Evolutionary conservation across 352 stramenopile species (phyloP), one percentile per base, ranked within the genome.

Genomic region (Pythium rhizo-oryzae): DNA sequence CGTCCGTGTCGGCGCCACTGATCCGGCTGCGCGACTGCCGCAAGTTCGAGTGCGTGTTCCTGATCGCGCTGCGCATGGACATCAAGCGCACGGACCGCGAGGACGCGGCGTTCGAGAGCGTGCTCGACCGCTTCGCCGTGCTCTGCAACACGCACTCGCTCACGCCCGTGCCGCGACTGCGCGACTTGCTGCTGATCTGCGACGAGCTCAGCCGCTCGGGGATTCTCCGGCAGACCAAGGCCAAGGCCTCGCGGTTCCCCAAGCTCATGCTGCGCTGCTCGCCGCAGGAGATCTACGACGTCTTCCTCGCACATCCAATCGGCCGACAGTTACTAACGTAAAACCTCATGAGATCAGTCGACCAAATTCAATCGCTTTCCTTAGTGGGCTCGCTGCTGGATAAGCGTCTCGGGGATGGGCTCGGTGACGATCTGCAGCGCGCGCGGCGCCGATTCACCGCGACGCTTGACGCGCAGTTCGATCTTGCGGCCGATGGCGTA

Each of bases 401-500:
- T 69, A 21, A 74, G 59, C 50, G 69, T 61, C 39, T 69, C 61
- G 1, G 85, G 85, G 15, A 93, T 74, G 6, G 82, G 79, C 69
- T 91, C 82, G 0, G 85, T 93, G 24, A 77, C 88, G 30, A 93
- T 70, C 12, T 84, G 68, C 23, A 93, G 71, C 51, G 72, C 75
- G 8, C 81, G 71, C n/a, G 75, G 53, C 0, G 70, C 55, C 18
- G 78, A 75, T 41, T 92, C 82, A 15, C 82, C 85, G 23, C 77
- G 79, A n/a, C 87, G 83, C 53, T 80, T 82, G 35, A 95, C 78
- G 25, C 80, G 72, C 33, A 93, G 76, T 53, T 82, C 67, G 54
- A 95, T 95, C 28, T 79, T 78, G 37, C 83, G 83, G 0, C 85
- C 85, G 33, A 95, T 85, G 1, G 63, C 84, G 71, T 92, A 95